phyloP scores from a whole-genome alignment of 208 protist genomes.

The Lotmaria passim region DNA sequence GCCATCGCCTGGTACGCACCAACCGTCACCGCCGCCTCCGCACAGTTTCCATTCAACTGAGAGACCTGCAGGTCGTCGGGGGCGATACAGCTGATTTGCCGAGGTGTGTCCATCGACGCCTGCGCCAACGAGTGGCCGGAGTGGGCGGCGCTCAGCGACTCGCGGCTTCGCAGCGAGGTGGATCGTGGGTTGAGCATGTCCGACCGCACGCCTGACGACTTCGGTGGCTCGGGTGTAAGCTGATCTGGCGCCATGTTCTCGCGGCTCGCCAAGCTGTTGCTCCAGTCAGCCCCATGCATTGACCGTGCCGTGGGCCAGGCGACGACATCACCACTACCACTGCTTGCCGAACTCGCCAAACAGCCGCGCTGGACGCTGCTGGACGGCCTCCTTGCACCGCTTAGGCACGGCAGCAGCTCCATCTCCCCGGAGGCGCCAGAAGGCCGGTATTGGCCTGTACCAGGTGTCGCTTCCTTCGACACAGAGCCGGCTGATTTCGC shows the following conservation, averaged over 20 bases:
- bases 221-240: background rate
- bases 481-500: background rate
- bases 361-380: background rate
- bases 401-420: slow-evolving; percentile 4
- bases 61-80: background rate
- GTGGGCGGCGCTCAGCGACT: background rate
- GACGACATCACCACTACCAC: no score
- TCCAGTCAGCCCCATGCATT: background rate
- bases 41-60: background rate
- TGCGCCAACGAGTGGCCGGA: background rate
- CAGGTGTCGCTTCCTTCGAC: background rate
- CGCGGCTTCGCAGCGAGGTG: background rate
- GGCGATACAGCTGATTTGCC: background rate
- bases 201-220: background rate
- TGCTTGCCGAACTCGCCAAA: background rate
- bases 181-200: background rate
- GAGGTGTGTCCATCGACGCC: background rate
- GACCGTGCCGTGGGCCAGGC: background rate
- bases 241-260: background rate
- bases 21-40: background rate
- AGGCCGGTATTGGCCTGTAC: no score
- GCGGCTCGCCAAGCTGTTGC: background rate
- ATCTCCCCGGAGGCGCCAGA: background rate
- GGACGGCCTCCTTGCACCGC: background rate
- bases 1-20: slow-evolving; percentile 4